Percentiles rank a stretch among this genome's conserved stretches.
These are phyloP conservation scores for Pythium rishiriense DNA, from an alignment of 352 stramenopile genomes.

Conservation along the genomic window DNA sequence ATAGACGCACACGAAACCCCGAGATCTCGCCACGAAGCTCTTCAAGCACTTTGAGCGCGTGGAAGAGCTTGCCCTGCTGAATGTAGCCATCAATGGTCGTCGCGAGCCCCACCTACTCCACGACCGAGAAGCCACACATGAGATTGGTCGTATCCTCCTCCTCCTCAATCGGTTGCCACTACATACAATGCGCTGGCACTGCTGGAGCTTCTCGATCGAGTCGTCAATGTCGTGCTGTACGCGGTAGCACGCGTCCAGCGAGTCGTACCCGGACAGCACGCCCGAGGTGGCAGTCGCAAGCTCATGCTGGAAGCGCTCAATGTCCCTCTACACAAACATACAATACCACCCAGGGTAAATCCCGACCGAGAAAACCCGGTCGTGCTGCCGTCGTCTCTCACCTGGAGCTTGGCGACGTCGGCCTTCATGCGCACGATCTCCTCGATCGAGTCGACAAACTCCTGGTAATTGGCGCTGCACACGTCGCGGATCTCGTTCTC, in stretches of 20 bases:
- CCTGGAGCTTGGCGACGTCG: slow-evolving; percentile 69
- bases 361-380: no score
- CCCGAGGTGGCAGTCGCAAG: slow-evolving; percentile 46
- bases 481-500: slow-evolving; percentile 77
- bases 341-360: no score
- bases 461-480: slow-evolving; percentile 76
- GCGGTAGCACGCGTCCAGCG: slow-evolving; percentile 52
- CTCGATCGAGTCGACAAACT: slow-evolving; percentile 83
- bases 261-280: slow-evolving; percentile 58
- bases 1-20: slow-evolving; percentile 52
- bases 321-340: slow-evolving; percentile 41
- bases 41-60: slow-evolving; percentile 76
- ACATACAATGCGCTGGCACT: slow-evolving; percentile 75
- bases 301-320: slow-evolving; percentile 67
- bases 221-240: slow-evolving; percentile 74
- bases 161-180: no score
- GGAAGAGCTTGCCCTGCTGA: slow-evolving; percentile 67
- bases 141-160: no score
- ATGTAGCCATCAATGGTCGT: slow-evolving; percentile 68
- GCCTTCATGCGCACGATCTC: slow-evolving; percentile 83
- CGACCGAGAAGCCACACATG: no score
- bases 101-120: slow-evolving; percentile 54
- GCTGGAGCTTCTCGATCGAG: slow-evolving; percentile 78
- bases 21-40: slow-evolving; percentile 69
- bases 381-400: no score